Conservation (phyloP, 208 protist species). For the Plasmodiophora brassicae region DNA sequence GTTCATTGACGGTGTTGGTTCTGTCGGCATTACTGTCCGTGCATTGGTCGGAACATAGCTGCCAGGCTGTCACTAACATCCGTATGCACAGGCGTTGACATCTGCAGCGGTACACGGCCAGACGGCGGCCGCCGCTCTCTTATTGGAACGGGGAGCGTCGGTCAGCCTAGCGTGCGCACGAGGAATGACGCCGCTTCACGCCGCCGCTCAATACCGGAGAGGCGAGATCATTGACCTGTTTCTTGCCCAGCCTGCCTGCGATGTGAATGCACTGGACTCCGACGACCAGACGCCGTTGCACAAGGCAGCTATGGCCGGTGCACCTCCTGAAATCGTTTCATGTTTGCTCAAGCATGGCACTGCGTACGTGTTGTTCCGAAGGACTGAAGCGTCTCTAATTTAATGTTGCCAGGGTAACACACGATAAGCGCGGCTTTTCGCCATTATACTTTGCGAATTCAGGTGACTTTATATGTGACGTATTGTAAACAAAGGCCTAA, state of each 20-base stretch:
- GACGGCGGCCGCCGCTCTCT: neutral
- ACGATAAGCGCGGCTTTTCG: neutral
- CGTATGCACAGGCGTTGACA: neutral
- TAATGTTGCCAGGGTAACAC: neutral
- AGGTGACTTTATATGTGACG: no score
- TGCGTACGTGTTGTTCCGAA: neutral
- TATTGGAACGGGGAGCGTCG: neutral
- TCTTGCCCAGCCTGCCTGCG: neutral
- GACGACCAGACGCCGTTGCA: constrained; percentile 30
- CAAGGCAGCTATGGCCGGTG: neutral
- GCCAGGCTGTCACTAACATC: no score
- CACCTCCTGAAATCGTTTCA: neutral
- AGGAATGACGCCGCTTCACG: neutral
- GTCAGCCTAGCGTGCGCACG: neutral
- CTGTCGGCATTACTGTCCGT: no score
- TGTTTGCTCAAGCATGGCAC: neutral
- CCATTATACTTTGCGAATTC: neutral
- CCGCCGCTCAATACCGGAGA: neutral
- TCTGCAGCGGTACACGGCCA: neutral
- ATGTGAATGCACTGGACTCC: constrained; percentile 27
- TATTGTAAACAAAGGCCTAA: no score
- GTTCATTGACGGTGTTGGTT: no score
- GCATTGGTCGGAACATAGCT: no score
- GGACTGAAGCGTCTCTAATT: neutral
- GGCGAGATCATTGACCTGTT: neutral